A percentile compares a stretch with the other conserved stretches of the same genome.
Conservation (phyloP, 441 rosid species). For the Viola pubescens region DNA sequence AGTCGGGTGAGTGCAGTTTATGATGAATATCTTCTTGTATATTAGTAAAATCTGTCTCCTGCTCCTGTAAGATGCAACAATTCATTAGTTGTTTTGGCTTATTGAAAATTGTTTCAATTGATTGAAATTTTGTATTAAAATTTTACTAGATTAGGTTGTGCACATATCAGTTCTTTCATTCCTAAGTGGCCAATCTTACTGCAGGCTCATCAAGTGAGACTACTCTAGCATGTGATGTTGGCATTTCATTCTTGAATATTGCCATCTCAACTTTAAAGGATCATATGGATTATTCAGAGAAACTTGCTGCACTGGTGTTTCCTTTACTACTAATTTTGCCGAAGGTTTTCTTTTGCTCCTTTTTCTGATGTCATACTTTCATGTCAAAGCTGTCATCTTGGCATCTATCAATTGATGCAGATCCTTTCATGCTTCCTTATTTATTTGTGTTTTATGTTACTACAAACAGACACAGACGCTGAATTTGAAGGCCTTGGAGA, state of each 20-base stretch:
- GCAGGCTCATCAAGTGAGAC: constrained; percentile 51
- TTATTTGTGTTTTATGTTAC: constrained; percentile 13
- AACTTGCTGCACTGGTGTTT: constrained; percentile 67
- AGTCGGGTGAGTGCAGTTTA: constrained; percentile 42
- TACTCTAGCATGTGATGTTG: constrained; percentile 51
- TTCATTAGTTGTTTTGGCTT: not conserved
- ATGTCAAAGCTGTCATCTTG: constrained; percentile 3
- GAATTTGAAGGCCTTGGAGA: constrained; percentile 52
- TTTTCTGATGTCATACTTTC: not conserved
- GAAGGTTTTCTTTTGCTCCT: constrained; percentile 38
- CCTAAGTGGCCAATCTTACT: constrained; percentile 19
- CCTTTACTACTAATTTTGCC: constrained; percentile 70
- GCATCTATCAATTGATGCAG: not conserved
- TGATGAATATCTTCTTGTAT: constrained; percentile 5
- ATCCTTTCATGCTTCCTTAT: not conserved
- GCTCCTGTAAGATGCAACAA: not conserved
- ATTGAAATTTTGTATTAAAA: not conserved
- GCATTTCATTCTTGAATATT: constrained; percentile 45
- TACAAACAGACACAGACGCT: constrained; percentile 57
- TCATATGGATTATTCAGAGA: constrained; percentile 36
- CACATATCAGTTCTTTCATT: not conserved
- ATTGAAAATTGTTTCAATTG: not conserved
- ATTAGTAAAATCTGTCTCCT: not conserved
- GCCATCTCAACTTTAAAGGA: constrained; percentile 41
- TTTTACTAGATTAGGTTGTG: not conserved